Evolutionary conservation across 73 alveolate species (phyloP).

Genomic region (Paramecium primaurelia): DNA sequence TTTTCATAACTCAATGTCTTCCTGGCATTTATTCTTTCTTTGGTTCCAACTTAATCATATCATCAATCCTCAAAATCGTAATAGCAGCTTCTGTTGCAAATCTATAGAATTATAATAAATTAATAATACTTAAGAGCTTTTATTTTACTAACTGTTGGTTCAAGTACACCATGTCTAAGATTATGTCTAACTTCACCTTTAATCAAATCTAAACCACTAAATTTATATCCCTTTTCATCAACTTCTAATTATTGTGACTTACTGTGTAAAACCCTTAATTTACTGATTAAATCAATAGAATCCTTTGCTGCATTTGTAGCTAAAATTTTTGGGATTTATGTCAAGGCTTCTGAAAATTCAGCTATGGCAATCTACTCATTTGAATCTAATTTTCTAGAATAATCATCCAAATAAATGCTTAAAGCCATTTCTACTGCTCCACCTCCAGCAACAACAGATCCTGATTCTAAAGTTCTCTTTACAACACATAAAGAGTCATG

Average conservation of each 20-base stretch:
- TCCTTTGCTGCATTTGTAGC: constrained; percentile 99
- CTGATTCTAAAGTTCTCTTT: constrained; percentile 93
- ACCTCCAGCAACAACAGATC: constrained; percentile 97
- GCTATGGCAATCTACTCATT: constrained; percentile 98
- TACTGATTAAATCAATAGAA: constrained; percentile 92
- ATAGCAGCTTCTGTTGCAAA: constrained; percentile 99
- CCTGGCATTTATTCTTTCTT: constrained; percentile 75
- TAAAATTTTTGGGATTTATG: constrained; percentile 96
- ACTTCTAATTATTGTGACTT: constrained; percentile 78
- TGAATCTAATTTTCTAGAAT: constrained; percentile 90
- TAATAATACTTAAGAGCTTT: constrained; percentile 77
- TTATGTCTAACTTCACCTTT: constrained; percentile 95
- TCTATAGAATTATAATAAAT: not conserved
- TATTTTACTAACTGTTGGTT: constrained; percentile 96
- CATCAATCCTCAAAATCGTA: constrained; percentile 96
- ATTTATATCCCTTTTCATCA: constrained; percentile 67
- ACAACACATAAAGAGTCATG: constrained; percentile 99
- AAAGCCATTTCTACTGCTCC: constrained; percentile 99
- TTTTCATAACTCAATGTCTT: constrained; percentile 51
- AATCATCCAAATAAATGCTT: constrained; percentile 91
- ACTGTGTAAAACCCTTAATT: constrained; percentile 91
- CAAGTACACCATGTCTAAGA: constrained; percentile 96
- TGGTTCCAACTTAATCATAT: constrained; percentile 90
- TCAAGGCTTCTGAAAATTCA: constrained; percentile 96
- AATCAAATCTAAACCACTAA: constrained; percentile 91